These are phyloP conservation scores for Lactifluus echinatus DNA, from an alignment of 768 basidiomycete species.

Conservation along the genomic window DNA sequence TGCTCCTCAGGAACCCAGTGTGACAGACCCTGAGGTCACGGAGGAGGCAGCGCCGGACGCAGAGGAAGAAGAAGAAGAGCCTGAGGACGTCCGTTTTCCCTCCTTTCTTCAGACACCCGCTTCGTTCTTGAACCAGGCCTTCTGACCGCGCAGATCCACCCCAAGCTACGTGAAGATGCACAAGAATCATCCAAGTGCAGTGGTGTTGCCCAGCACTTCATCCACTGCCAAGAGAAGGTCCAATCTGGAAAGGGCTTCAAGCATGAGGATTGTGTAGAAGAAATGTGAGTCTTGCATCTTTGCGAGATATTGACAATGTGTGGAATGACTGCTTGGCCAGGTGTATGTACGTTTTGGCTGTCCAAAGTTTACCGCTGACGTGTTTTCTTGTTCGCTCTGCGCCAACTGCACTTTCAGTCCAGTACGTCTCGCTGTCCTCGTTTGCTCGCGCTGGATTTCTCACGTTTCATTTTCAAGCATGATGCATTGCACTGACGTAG, in stretches of 20 bases:
- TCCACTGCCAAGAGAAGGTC: conserved; percentile 87
- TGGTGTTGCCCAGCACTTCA: conserved; percentile 69
- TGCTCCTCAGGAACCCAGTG: conserved; percentile 29
- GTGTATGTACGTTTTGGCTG: conserved; percentile 22
- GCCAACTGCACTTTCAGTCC: conserved; percentile 38
- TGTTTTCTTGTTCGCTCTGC: not conserved
- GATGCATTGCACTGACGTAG: conserved; percentile 90
- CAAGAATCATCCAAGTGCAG: conserved; percentile 57
- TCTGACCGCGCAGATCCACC: conserved; percentile 43
- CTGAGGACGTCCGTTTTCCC: conserved; percentile 65
- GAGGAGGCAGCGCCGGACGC: conserved; percentile 34
- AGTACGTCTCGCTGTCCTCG: conserved; percentile 40
- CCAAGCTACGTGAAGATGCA: conserved; percentile 69
- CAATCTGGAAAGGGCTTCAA: conserved; percentile 74
- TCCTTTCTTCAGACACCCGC: not conserved
- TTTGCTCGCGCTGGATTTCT: conserved; percentile 5
- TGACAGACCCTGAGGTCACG: conserved; percentile 31
- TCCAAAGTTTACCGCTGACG: not conserved
- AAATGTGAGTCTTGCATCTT: conserved; percentile 51
- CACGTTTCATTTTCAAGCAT: conserved; percentile 37
- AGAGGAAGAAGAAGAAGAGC: conserved; percentile 48
- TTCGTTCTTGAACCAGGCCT: not conserved
- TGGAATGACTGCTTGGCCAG: not conserved
- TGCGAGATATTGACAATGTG: not conserved
- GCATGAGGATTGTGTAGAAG: conserved; percentile 89